Base-by-base conservation (phyloP, 441 rosid genomes). In the Pelargonium australe region DNA sequence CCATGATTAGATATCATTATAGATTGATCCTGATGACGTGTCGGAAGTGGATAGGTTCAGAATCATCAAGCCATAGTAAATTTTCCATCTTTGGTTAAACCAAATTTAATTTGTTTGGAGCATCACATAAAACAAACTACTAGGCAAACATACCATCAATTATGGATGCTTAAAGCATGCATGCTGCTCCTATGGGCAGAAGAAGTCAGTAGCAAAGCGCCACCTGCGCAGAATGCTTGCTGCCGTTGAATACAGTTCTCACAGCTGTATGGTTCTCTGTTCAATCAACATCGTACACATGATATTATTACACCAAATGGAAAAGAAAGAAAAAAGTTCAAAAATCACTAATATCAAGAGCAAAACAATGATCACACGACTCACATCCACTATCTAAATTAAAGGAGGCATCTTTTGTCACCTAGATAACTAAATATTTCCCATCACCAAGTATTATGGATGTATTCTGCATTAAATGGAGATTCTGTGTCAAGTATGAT, bases 1-100 rank as follows among this genome's bases (percentile, higher is more conserved):
- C 37, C 37, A 34, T 34, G 37, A 34, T 72, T 70, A 41, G 58
- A 73, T 73, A 73, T 62, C 49, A 70, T 70, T 76, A 4, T 7
- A 68, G 79, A 76, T 76, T n/a, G 57, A 68, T 74, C 20, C 63
- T 16, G 68, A 14, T 63, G 80, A 79, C n/a, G 13, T 74, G 80
- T 74, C 75, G 3, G 11, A 5, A 20, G 23, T 28, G 0, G 11
- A 83, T 75, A 80, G 83, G 81, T 25, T 25, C 41, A n/a, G 64
- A 62, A 44, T 53, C 66, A 44, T 20, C 20, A 13, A 28, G 16
- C 57, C 57, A 41, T 14, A 7, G 65, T 41, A 25, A 20, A 63
- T 41, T 57, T 68, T 66, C 64, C 58, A 71, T 34, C 37, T 34
- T 34, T 34, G 5, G 37, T 49, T 14, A 49, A 49, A 13, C 57